phyloP scores from a whole-genome alignment of 75 land plant species.

The Selaginella tamariscina region DNA sequence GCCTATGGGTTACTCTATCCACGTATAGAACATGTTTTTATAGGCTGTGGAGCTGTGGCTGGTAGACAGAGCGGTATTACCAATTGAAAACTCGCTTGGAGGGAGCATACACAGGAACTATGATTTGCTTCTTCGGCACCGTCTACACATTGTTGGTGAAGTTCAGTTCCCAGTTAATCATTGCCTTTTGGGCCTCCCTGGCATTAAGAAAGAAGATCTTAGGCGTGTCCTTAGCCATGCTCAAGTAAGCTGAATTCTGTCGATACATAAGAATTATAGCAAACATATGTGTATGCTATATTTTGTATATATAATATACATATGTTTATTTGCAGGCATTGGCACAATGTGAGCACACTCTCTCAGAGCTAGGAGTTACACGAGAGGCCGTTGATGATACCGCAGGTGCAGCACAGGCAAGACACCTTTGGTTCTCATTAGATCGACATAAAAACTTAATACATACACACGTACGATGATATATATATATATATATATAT shows the following conservation, averaged over 20 bases:
- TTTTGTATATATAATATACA: no score
- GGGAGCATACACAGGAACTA: slow-evolving; percentile 35
- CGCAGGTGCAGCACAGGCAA: slow-evolving; percentile 88
- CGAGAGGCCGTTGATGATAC: slow-evolving; percentile 71
- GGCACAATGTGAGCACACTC: slow-evolving; percentile 63
- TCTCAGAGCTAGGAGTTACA: slow-evolving; percentile 47
- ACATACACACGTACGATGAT: no score
- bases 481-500: no score
- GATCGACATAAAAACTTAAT: no score
- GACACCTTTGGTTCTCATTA: not conserved
- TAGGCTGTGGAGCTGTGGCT: slow-evolving; percentile 35
- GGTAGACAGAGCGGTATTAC: slow-evolving; percentile 33
- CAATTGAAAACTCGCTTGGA: slow-evolving; percentile 32
- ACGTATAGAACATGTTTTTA: no score
- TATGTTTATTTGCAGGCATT: slow-evolving; percentile 49
- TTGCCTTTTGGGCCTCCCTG: slow-evolving; percentile 30
- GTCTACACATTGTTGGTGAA: slow-evolving; percentile 35
- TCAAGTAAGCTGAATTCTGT: slow-evolving; percentile 19
- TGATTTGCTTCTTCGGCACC: slow-evolving; percentile 28
- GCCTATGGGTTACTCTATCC: no score
- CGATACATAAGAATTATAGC: not conserved
- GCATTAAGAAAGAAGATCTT: slow-evolving; percentile 32
- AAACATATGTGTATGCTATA: no score
- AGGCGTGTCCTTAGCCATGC: slow-evolving; percentile 30
- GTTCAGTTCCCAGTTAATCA: slow-evolving; percentile 36